Conservation (phyloP, 768 basidiomycete genomes). For the Cystofilobasidium bisporidii region DNA sequence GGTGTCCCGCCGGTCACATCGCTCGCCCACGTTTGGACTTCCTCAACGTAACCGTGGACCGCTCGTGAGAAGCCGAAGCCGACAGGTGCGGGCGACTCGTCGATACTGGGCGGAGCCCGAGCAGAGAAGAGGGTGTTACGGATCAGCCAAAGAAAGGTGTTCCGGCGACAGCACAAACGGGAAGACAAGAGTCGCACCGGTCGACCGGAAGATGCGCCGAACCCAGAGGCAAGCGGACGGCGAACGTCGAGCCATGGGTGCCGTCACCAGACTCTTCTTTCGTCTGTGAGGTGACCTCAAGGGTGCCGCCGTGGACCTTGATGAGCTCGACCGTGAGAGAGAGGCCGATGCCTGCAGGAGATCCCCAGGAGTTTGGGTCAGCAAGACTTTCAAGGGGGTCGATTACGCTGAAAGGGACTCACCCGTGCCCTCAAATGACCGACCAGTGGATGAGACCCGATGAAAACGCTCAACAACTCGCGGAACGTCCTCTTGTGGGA, state of each 20-base stretch:
- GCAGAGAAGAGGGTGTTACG: no score
- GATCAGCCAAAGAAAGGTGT: no score
- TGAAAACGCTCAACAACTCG: conserved; percentile 42
- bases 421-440: conserved; percentile 38
- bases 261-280: conserved; percentile 36
- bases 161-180: no score
- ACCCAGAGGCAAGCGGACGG: conserved; percentile 39
- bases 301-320: conserved; percentile 40
- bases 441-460: conserved; percentile 38
- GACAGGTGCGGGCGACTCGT: background rate
- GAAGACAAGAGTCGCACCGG: no score
- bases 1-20: conserved; percentile 22
- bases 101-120: no score
- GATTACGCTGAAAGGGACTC: background rate
- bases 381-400: background rate
- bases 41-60: conserved; percentile 41
- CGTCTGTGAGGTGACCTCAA: conserved; percentile 36
- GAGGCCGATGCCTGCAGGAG: conserved; percentile 40
- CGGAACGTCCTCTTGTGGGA: conserved; percentile 32
- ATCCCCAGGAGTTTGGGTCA: background rate
- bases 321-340: conserved; percentile 40
- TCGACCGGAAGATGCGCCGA: conserved; percentile 38
- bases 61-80: conserved; percentile 28
- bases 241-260: conserved; percentile 40
- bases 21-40: conserved; percentile 40